Conservation (phyloP, 495 filamentous ascomycete species). For the Penicillium daleae region DNA sequence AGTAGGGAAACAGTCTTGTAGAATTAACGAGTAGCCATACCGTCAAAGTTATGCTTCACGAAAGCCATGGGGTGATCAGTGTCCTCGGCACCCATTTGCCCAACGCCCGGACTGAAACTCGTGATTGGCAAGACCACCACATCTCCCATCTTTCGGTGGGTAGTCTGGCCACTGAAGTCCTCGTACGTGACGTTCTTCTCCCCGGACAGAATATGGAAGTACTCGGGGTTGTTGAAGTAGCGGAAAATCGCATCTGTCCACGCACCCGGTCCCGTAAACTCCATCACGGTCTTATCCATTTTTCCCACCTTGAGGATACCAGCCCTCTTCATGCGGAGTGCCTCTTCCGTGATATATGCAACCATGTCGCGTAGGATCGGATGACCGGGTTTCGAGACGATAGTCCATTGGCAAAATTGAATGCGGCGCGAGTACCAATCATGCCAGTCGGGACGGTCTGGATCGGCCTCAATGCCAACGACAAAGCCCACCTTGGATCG, state of each 20-base stretch:
- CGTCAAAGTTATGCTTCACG: conserved; percentile 96
- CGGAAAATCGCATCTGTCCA: conserved; percentile 94
- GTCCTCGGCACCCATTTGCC: conserved; percentile 91
- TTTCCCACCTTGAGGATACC: conserved; percentile 66
- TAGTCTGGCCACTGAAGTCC: conserved; percentile 86
- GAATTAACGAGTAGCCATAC: conserved; percentile 47
- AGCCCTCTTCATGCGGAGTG: conserved; percentile 72
- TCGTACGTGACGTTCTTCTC: conserved; percentile 76
- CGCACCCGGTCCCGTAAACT: conserved; percentile 91
- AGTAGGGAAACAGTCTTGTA: not conserved
- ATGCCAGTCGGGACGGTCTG: conserved; percentile 88
- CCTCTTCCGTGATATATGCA: conserved; percentile 79
- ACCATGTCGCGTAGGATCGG: conserved; percentile 89
- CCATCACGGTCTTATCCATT: conserved; percentile 81
- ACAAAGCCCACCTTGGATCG: conserved; percentile 78
- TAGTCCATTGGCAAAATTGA: conserved; percentile 99
- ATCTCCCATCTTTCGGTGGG: conserved; percentile 85
- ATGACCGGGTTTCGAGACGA: conserved; percentile 93
- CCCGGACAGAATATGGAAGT: conserved; percentile 78
- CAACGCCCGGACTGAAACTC: conserved; percentile 93
- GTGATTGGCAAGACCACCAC: conserved; percentile 95
- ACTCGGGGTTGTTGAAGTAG: conserved; percentile 90
- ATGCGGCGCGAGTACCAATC: conserved; percentile 95
- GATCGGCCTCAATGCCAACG: conserved; percentile 94
- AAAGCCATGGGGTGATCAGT: conserved; percentile 95